Evolutionary conservation across 2,329 filamentous ascomycete species (phyloP).

Genomic region (Rugonectria rugulosa): DNA sequence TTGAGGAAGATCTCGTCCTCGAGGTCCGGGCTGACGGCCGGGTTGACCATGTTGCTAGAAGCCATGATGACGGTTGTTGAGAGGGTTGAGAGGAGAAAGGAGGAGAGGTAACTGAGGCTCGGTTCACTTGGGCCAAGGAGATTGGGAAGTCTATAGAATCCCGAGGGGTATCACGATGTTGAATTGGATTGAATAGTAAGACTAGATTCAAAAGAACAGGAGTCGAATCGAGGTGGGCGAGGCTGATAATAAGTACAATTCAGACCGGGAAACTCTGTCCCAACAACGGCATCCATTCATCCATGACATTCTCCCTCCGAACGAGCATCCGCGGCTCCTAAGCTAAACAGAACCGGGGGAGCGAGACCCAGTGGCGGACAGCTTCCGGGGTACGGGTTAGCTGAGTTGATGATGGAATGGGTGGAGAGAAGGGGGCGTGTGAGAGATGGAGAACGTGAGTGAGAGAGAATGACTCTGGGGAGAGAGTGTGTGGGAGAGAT

Average conservation of each 20-base stretch:
- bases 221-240: conserved; percentile 18
- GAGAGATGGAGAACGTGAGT: not conserved
- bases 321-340: conserved; percentile 10
- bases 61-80: conserved; percentile 55
- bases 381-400: not conserved
- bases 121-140: not conserved
- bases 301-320: conserved; percentile 12
- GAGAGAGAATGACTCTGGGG: no score
- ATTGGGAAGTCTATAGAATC: conserved; percentile 11
- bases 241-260: conserved; percentile 36
- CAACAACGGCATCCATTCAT: conserved; percentile 12
- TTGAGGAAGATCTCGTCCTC: conserved; percentile 76
- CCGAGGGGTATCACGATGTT: conserved; percentile 4
- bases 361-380: conserved; percentile 4
- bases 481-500: not conserved
- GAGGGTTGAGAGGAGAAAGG: not conserved
- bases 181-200: conserved; percentile 4
- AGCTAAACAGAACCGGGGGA: not conserved
- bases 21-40: conserved; percentile 61
- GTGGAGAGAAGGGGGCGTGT: not conserved
- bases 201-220: conserved; percentile 2
- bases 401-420: not conserved
- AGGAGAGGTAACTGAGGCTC: not conserved
- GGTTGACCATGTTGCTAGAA: conserved; percentile 68
- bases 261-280: conserved; percentile 28